phyloP scores from a whole-genome alignment of 83 land plant genomes.

The Diphasiastrum complanatum region DNA sequence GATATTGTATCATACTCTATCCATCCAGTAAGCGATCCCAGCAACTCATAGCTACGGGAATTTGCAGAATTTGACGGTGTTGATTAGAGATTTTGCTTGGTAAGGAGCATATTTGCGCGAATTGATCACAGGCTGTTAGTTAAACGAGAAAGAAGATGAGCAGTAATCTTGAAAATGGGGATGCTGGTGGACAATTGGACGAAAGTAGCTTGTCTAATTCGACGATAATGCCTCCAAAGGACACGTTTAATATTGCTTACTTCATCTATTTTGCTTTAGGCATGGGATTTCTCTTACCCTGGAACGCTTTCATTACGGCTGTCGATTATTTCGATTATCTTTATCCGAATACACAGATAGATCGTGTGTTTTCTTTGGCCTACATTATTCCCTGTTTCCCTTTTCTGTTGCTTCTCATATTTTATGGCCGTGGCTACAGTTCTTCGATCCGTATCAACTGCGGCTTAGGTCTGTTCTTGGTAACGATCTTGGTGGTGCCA shows the following conservation, averaged over 20 bases:
- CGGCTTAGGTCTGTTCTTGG: slow-evolving; percentile 53
- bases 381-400: slow-evolving; percentile 67
- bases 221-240: too few species aligned
- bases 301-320: slow-evolving; percentile 99
- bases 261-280: slow-evolving; percentile 72
- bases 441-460: slow-evolving; percentile 55
- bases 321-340: slow-evolving; percentile 88
- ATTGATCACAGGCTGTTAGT: too few species aligned
- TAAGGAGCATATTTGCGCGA: too few species aligned
- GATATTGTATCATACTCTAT: too few species aligned
- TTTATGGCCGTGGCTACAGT: slow-evolving; percentile 35
- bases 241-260: slow-evolving; percentile 65
- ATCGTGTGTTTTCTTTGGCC: slow-evolving; percentile 69
- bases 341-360: slow-evolving; percentile 67
- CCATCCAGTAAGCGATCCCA: too few species aligned
- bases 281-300: slow-evolving; percentile 75
- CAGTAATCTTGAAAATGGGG: too few species aligned
- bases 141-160: too few species aligned
- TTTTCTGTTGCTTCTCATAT: slow-evolving; percentile 42
- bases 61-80: too few species aligned
- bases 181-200: too few species aligned
- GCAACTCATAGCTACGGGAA: too few species aligned
- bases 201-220: too few species aligned
- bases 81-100: too few species aligned
- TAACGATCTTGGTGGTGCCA: slow-evolving; percentile 53